phyloP scores from a whole-genome alignment of 139 green algal species.

The Ettlia oleoabundans region DNA sequence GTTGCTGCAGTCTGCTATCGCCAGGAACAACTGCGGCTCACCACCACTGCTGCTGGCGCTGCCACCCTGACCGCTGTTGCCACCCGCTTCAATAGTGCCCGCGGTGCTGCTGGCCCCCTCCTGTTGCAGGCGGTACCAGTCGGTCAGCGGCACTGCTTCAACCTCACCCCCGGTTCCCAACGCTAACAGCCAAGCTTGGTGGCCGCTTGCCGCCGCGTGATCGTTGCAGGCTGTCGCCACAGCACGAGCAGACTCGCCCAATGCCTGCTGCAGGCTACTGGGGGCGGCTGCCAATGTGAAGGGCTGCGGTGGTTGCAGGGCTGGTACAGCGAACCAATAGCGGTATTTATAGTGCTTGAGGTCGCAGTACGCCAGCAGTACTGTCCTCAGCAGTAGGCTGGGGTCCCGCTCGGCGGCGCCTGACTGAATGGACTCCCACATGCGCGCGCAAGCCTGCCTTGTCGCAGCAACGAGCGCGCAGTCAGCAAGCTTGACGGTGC shows the following conservation, averaged over 20 bases:
- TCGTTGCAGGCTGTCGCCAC: not conserved
- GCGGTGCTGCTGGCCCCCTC: slow-evolving; percentile 7
- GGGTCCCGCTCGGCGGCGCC: slow-evolving; percentile 54
- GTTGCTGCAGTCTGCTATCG: slow-evolving; percentile 74
- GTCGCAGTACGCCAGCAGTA: slow-evolving; percentile 85
- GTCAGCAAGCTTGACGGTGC: too few relatives aligned
- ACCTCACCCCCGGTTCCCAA: not conserved
- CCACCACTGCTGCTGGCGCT: not conserved
- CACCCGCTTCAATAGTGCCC: too few relatives aligned
- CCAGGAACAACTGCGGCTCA: slow-evolving; percentile 51
- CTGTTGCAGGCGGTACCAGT: not conserved
- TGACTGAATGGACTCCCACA: slow-evolving; percentile 76
- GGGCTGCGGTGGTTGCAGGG: slow-evolving; percentile 67
- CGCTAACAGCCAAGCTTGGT: not conserved
- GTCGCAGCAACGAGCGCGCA: too few relatives aligned
- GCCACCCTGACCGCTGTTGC: too few relatives aligned
- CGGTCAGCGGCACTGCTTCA: not conserved
- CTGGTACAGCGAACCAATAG: slow-evolving; percentile 92
- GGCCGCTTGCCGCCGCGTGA: not conserved
- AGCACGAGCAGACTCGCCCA: not conserved
- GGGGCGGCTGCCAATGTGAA: slow-evolving; percentile 41
- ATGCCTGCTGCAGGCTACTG: not conserved
- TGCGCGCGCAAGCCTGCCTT: slow-evolving; percentile 30
- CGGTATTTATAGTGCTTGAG: slow-evolving; percentile 90
- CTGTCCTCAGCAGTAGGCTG: slow-evolving; percentile 54